Conservation (phyloP, 805 yeast genomes). For the Saccharomyces paradoxus region DNA sequence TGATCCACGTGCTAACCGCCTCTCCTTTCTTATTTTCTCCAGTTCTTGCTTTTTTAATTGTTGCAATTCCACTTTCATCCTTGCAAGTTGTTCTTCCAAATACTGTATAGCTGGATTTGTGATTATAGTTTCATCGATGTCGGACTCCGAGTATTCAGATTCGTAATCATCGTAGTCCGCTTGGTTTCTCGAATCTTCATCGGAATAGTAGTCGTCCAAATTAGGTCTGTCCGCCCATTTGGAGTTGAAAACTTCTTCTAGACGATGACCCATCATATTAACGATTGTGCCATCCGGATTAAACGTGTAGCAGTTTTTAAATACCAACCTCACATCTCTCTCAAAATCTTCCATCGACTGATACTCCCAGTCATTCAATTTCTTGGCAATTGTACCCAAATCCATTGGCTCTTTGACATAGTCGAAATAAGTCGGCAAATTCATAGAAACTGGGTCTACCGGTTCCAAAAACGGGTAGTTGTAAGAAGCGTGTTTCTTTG, state of each 20-base stretch:
- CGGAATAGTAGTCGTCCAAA: slow-evolving; percentile 46
- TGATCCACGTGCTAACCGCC: slow-evolving; percentile 32
- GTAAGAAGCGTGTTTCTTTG: slow-evolving; percentile 76
- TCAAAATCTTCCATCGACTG: slow-evolving; percentile 85
- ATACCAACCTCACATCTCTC: slow-evolving; percentile 71
- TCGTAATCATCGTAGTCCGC: slow-evolving; percentile 32
- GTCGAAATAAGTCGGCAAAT: slow-evolving; percentile 84
- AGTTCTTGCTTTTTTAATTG: slow-evolving; percentile 73
- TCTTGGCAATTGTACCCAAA: slow-evolving; percentile 71
- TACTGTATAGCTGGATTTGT: slow-evolving; percentile 86
- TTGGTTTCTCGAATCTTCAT: slow-evolving; percentile 36
- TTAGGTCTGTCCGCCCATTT: slow-evolving; percentile 84
- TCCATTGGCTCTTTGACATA: slow-evolving; percentile 93
- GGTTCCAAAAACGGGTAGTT: slow-evolving; percentile 89
- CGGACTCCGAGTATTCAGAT: slow-evolving; percentile 43
- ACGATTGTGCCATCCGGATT: slow-evolving; percentile 98
- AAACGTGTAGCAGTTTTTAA: slow-evolving; percentile 81
- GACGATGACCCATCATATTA: slow-evolving; percentile 86
- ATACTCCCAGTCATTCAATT: slow-evolving; percentile 78
- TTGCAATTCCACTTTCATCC: slow-evolving; percentile 79
- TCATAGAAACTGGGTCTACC: slow-evolving; percentile 90
- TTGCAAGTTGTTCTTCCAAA: slow-evolving; percentile 74
- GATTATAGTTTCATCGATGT: slow-evolving; percentile 51
- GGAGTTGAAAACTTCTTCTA: slow-evolving; percentile 78
- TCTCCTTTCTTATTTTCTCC: slow-evolving; percentile 57